Percentiles rank a stretch among this genome's conserved stretches.
These are phyloP conservation scores for Cyclospora cayetanensis DNA, from an alignment of 169 alveolate genomes.

Conservation along the genomic window DNA sequence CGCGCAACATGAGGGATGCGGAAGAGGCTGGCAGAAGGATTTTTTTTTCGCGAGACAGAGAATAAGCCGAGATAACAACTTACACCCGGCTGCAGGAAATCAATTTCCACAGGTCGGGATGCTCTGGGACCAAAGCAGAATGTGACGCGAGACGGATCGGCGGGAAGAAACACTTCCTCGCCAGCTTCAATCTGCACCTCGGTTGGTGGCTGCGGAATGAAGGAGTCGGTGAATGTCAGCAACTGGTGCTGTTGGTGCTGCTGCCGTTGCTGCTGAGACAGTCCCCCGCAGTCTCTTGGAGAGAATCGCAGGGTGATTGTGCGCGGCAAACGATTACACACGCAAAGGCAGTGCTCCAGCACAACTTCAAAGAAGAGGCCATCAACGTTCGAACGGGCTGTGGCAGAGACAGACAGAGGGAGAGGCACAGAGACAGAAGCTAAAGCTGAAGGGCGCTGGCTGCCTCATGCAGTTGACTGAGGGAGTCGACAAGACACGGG, in stretches of 20 bases:
- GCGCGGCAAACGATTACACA: conserved; percentile 62
- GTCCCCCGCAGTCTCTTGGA: background rate
- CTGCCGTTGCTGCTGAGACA: background rate
- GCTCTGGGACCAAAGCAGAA: background rate
- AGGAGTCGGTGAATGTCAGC: background rate
- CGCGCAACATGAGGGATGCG: background rate
- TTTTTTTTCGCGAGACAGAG: background rate
- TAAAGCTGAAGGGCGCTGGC: background rate
- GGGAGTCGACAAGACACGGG: background rate
- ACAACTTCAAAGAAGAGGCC: conserved; percentile 56
- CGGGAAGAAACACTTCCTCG: conserved; percentile 40
- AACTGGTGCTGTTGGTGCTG: conserved; percentile 8
- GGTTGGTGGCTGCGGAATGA: background rate
- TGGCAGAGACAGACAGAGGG: background rate
- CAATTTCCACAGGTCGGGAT: conserved; percentile 28
- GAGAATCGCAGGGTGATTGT: background rate
- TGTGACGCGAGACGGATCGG: conserved; percentile 24
- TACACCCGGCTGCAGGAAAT: conserved; percentile 34
- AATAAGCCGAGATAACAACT: background rate
- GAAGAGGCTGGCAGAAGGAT: background rate
- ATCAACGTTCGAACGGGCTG: conserved; percentile 11
- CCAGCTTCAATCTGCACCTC: conserved; percentile 52
- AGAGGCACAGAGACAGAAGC: background rate
- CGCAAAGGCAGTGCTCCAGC: conserved; percentile 59
- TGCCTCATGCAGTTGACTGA: no score